phyloP scores from a whole-genome alignment of 768 basidiomycete genomes.

The Tricholoma bakamatsutake region DNA sequence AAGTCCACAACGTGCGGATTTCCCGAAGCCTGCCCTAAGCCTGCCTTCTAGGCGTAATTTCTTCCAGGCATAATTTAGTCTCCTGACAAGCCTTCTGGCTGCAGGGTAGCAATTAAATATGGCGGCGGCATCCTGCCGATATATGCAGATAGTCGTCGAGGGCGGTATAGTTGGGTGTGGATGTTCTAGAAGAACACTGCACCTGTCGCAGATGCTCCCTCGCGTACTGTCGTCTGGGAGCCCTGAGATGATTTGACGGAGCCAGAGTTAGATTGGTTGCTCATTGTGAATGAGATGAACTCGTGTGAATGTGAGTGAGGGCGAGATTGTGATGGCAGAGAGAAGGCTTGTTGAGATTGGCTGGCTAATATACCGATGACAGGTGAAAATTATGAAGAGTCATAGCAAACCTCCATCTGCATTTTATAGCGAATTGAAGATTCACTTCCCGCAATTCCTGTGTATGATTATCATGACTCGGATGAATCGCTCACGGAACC shows the following conservation, averaged over 20 bases:
- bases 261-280: conserved; percentile 34
- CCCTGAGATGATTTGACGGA: conserved; percentile 29
- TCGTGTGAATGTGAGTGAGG: neutral
- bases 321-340: neutral
- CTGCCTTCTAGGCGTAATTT: neutral
- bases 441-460: conserved; percentile 24
- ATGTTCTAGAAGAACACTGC: conserved; percentile 54
- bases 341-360: conserved; percentile 2
- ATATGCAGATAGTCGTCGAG: conserved; percentile 7
- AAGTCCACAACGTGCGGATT: conserved; percentile 14
- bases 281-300: conserved; percentile 26
- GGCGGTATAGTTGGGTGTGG: conserved; percentile 8
- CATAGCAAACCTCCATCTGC: conserved; percentile 17
- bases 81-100: neutral
- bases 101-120: conserved; percentile 6
- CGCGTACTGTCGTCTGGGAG: conserved; percentile 39
- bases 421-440: conserved; percentile 21
- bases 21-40: neutral
- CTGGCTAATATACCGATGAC: conserved; percentile 8
- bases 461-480: conserved; percentile 34
- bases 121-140: conserved; percentile 7
- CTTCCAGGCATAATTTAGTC: neutral
- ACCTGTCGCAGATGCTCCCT: conserved; percentile 43
- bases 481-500: conserved; percentile 26
- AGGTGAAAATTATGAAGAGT: conserved; percentile 26